Conservation (phyloP, 441 rosid genomes). For the Croton laevigatus region DNA sequence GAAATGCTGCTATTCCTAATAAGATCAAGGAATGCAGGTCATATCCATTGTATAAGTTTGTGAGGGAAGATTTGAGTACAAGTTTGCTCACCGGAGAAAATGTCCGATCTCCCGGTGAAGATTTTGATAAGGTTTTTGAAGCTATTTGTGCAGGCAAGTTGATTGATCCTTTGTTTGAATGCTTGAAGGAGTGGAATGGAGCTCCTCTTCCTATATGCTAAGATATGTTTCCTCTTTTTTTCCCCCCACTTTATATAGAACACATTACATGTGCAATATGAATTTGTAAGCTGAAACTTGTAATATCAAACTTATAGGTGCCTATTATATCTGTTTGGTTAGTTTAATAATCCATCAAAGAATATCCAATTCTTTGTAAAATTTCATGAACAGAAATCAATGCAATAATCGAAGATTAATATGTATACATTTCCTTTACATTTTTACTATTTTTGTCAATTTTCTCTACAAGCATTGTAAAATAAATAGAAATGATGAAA, state of each 20-base stretch:
- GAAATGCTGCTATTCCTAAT: constrained; percentile 41
- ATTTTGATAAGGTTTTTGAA: constrained; percentile 54
- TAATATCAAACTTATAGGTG: constrained; percentile 3
- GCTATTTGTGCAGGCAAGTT: constrained; percentile 61
- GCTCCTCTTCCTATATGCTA: constrained; percentile 59
- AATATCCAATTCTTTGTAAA: constrained; percentile 5
- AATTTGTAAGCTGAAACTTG: constrained; percentile 8
- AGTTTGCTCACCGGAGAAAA: constrained; percentile 55
- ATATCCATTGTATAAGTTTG: constrained; percentile 61
- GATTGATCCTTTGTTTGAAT: constrained; percentile 59
- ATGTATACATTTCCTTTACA: neutral
- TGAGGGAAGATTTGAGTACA: constrained; percentile 54
- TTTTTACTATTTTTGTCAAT: neutral
- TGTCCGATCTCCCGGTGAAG: constrained; percentile 57
- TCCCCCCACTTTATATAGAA: neutral
- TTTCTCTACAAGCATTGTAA: neutral
- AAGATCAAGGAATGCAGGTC: constrained; percentile 62
- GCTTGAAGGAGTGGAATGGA: constrained; percentile 64
- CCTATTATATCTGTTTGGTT: neutral
- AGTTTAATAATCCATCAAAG: constrained; percentile 3
- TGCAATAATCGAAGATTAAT: neutral
- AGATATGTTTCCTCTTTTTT: constrained; percentile 23
- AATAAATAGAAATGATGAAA: neutral
- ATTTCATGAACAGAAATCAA: neutral
- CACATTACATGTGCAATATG: neutral